Evolutionary conservation across 2,329 filamentous ascomycete genomes (phyloP).

Genomic region (Bipolaris zeicola): DNA sequence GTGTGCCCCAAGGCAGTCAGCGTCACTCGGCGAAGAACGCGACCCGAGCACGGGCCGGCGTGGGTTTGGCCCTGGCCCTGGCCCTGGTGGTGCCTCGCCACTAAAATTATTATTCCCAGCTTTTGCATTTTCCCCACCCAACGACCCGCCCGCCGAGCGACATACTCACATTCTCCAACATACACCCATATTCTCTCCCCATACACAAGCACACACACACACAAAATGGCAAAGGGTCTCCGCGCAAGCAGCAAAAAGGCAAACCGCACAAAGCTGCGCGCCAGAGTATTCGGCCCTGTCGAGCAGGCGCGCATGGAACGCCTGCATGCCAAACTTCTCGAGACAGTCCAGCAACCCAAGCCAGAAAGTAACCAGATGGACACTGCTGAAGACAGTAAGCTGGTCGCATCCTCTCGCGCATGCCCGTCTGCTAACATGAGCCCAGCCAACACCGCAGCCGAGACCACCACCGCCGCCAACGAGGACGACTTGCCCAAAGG

Average conservation of each 20-base stretch:
- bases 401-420: neutral
- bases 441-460: constrained; percentile 18
- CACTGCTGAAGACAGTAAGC: constrained; percentile 50
- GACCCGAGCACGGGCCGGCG: constrained; percentile 23
- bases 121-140: constrained; percentile 17
- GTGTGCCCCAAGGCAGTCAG: constrained; percentile 36
- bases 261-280: constrained; percentile 81
- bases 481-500: constrained; percentile 40
- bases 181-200: constrained; percentile 1
- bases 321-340: constrained; percentile 83
- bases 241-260: constrained; percentile 79
- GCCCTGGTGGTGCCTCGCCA: constrained; percentile 23
- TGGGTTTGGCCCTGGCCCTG: constrained; percentile 7
- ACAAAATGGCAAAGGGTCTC: constrained; percentile 82
- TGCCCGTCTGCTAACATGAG: constrained; percentile 2
- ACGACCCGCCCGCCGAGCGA: constrained; percentile 1
- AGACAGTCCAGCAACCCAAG: constrained; percentile 77
- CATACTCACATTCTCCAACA: neutral
- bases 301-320: constrained; percentile 80
- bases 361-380: constrained; percentile 59
- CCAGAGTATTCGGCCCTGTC: constrained; percentile 81
- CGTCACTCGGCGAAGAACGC: constrained; percentile 32
- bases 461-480: constrained; percentile 25
- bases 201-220: neutral
- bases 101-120: constrained; percentile 25